Evolutionary conservation across 2,329 filamentous ascomycete species (phyloP).

Genomic region (Drechslerella dactyloides): DNA sequence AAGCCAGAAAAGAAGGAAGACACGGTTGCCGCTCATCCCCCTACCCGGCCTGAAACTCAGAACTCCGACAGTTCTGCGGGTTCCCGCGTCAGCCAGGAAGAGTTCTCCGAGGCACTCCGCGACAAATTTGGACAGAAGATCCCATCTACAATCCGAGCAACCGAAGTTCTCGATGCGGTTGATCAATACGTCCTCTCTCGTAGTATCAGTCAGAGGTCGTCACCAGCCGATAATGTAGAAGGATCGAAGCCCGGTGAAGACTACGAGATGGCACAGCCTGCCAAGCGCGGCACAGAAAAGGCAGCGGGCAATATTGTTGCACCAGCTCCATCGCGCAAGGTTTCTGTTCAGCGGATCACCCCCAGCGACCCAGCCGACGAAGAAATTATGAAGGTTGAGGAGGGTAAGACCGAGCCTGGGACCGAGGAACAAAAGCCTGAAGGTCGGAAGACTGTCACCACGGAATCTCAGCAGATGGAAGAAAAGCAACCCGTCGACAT

Average conservation of each 20-base stretch:
- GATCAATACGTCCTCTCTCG: slow-evolving; percentile 40
- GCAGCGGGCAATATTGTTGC: slow-evolving; percentile 41
- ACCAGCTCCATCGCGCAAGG: slow-evolving; percentile 40
- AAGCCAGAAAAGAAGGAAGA: background rate
- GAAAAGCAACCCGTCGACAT: background rate
- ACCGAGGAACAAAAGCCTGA: background rate
- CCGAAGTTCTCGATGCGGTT: slow-evolving; percentile 38
- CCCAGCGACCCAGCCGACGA: background rate
- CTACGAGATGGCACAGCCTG: background rate
- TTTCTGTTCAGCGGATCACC: slow-evolving; percentile 24
- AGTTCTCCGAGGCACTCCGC: slow-evolving; percentile 40
- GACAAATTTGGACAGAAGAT: slow-evolving; percentile 43
- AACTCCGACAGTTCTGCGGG: slow-evolving; percentile 39
- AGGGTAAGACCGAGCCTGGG: background rate
- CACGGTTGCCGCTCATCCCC: background rate
- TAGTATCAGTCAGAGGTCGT: slow-evolving; percentile 29
- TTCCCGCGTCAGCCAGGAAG: slow-evolving; percentile 41
- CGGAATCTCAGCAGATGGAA: background rate
- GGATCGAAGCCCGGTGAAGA: background rate
- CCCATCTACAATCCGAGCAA: slow-evolving; percentile 33
- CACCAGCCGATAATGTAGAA: slow-evolving; percentile 18
- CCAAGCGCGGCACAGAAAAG: background rate
- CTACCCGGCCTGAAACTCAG: slow-evolving; percentile 23
- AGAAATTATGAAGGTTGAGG: background rate
- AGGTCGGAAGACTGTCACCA: background rate